phyloP scores from a whole-genome alignment of 2,329 filamentous ascomycete species.

The Cladosporium sp. region DNA sequence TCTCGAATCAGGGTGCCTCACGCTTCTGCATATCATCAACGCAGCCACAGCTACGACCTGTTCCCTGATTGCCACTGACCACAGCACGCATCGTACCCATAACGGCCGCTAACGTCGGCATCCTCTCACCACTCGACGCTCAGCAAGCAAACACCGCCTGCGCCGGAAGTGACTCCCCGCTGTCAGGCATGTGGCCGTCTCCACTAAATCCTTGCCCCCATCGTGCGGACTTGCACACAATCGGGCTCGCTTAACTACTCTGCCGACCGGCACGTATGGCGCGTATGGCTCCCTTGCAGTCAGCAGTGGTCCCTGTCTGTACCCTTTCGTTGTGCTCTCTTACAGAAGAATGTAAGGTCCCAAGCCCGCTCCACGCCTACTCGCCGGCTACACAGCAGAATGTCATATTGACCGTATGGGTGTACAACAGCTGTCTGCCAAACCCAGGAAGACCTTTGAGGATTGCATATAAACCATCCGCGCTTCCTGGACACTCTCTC shows the following conservation, averaged over 20 bases:
- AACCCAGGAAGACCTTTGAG: neutral
- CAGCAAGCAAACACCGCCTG: slow-evolving; percentile 8
- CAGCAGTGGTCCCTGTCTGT: neutral
- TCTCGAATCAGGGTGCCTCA: slow-evolving; percentile 1
- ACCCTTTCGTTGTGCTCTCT: neutral
- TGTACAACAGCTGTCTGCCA: neutral
- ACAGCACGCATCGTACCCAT: neutral
- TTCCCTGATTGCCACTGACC: neutral
- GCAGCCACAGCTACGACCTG: neutral
- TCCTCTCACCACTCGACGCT: slow-evolving; percentile 2
- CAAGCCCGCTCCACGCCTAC: neutral
- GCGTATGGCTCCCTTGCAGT: slow-evolving; percentile 6
- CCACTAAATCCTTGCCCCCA: neutral
- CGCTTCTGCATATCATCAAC: slow-evolving; percentile 1
- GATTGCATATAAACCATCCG: slow-evolving; percentile 4
- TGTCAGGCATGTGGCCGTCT: slow-evolving; percentile 8
- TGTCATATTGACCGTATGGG: neutral
- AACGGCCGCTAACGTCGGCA: slow-evolving; percentile 3
- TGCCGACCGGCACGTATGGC: slow-evolving; percentile 4
- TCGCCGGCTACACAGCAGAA: slow-evolving; percentile 1
- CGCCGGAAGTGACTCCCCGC: slow-evolving; percentile 7
- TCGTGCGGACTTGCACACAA: neutral
- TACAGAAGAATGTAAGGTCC: slow-evolving; percentile 9
- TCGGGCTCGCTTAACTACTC: slow-evolving; percentile 6
- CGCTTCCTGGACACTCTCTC: neutral